Base-by-base conservation (phyloP, 768 basidiomycete species). In the Kwoniella shandongensis region DNA sequence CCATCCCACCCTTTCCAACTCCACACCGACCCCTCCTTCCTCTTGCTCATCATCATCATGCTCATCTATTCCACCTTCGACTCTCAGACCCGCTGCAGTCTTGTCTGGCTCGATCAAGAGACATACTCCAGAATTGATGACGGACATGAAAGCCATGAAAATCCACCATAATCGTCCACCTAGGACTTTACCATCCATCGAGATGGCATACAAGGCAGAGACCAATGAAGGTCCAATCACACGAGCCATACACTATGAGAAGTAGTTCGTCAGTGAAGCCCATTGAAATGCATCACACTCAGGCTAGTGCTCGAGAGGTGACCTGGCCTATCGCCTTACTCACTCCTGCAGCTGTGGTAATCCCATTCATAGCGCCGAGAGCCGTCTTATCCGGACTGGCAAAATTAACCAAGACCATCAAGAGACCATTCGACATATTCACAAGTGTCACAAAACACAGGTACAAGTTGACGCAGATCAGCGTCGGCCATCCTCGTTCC, bases 151-250 rank as follows among this genome's bases (percentile, higher is more conserved):
- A n/a, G 72, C 65, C 59, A 76, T 73, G 51, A 74, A 67, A 48
- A 76, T 73, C 75, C 75, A 76, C 75, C 75, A 76, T 25, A 74
- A 54, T 39, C 70, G 58, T 0, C 75, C 75, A 12, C 65, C 67
- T 8, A 74, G 48, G 1, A 73, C 63, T 25, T 65, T 60, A 12
- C 65, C 59, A 47, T 74, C 73, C 62, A 76, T 73, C 5, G 73
- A 74, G 22, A 72, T 54, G 13, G 75, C 75, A 50, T 69, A 76
- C 4, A 73, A 42, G 18, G 72, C 65, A 52, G 44, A 36, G 41
- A 72, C 64, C 0, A 65, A 30, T 11, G 73, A 73, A 7, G 75
- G 75, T 6, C 75, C 75, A n/a, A 73, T 44, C 40, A 76, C 75
- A 51, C 68, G 54, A 1, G 62, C 65, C 66, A 76, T 73, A 48